Evolutionary conservation across 805 yeast genomes (phyloP).

Genomic region (Teunomyces gatunensis): DNA sequence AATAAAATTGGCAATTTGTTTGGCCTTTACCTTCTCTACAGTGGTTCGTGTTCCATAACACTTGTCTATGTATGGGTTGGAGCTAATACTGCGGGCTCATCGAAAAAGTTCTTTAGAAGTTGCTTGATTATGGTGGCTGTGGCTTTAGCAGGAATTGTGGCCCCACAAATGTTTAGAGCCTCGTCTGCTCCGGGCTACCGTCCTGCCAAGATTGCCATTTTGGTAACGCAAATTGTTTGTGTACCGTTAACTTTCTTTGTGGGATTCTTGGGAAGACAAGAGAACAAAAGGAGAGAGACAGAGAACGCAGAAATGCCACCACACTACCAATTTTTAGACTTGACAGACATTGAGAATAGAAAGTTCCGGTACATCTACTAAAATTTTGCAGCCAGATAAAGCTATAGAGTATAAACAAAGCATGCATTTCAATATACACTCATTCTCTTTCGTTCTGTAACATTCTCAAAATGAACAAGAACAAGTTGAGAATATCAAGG

Average conservation of each 20-base stretch:
- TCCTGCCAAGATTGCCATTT: slow-evolving; percentile 56
- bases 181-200: slow-evolving; percentile 52
- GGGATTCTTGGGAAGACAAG: slow-evolving; percentile 43
- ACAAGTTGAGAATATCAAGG: slow-evolving; percentile 79
- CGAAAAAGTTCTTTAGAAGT: slow-evolving; percentile 64
- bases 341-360: slow-evolving; percentile 58
- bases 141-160: slow-evolving; percentile 63
- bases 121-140: slow-evolving; percentile 62
- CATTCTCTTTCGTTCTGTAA: slow-evolving; percentile 30
- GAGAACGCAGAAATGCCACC: slow-evolving; percentile 14
- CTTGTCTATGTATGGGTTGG: slow-evolving; percentile 61
- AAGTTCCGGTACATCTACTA: slow-evolving; percentile 54
- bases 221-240: slow-evolving; percentile 49
- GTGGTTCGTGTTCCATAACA: slow-evolving; percentile 57
- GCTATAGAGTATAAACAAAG: not conserved
- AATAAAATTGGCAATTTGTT: slow-evolving; percentile 45
- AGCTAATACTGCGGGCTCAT: slow-evolving; percentile 68
- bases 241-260: slow-evolving; percentile 43
- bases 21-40: slow-evolving; percentile 49
- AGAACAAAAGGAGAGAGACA: slow-evolving; percentile 50
- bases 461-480: slow-evolving; percentile 70
- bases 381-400: slow-evolving; percentile 2
- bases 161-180: slow-evolving; percentile 64
- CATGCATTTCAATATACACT: too few relatives aligned
- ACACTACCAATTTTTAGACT: slow-evolving; percentile 50